Evolutionary conservation across 257 asterid genomes (phyloP).

Genomic region (Fraxinus americana): DNA sequence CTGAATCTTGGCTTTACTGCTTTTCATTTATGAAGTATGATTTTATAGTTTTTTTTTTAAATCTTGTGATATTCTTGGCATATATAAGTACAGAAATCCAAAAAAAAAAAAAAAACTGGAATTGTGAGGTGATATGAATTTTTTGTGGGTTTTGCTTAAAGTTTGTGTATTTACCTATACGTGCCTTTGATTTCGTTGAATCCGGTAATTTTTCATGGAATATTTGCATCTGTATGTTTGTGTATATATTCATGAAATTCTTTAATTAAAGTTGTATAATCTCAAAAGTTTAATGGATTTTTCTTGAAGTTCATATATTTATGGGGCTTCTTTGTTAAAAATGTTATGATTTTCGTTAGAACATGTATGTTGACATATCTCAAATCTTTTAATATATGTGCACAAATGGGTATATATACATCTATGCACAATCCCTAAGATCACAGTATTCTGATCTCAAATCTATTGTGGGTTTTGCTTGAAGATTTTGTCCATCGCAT

Average conservation of each 20-base stretch:
- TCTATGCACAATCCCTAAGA: neutral
- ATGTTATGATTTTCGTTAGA: neutral
- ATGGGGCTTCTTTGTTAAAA: neutral
- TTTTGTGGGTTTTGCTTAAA: slow-evolving; percentile 24
- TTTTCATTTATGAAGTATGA: neutral
- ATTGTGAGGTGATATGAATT: neutral
- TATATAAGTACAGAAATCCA: neutral
- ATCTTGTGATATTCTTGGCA: neutral
- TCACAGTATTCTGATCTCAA: neutral
- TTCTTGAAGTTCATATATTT: neutral
- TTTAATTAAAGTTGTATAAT: neutral
- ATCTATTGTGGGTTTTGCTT: neutral
- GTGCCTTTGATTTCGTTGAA: neutral
- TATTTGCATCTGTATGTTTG: neutral
- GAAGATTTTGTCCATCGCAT: neutral
- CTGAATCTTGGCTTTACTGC: slow-evolving; percentile 25
- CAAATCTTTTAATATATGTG: neutral
- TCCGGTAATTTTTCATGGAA: neutral
- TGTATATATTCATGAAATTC: neutral
- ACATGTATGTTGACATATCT: neutral
- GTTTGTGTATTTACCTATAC: slow-evolving; percentile 5
- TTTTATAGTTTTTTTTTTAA: neutral
- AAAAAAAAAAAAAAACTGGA: neutral
- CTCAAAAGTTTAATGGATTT: neutral
- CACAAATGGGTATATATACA: neutral